Evolutionary conservation across 1,284 basidiomycete species (phyloP), one percentile per base, ranked within the genome.

Genomic region (Ganoderma boninense): DNA sequence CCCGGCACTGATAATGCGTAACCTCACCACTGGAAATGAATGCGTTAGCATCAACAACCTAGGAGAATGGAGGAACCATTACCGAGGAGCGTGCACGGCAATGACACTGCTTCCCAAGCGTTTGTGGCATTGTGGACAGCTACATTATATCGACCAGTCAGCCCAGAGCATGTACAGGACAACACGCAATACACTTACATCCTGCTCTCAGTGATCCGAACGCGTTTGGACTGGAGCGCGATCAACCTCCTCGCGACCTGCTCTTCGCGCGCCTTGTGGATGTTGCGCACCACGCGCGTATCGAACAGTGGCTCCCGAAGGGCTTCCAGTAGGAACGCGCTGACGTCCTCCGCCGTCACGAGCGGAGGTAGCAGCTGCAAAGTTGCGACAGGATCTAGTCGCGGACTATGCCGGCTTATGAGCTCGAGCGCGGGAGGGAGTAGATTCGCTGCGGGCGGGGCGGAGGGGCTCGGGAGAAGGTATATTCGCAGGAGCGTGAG

Each of bases 121-220:
- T 78, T 99, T 99, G 79, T 97, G 94, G 80, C 97, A 99, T 78
- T 96, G 93, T 0, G 96, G 96, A 78, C 98, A 99, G 81, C 96
- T 67, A 46, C 23, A 14, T 54, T 60, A 52, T 54, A 18, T 35
- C 62, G 46, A n/a, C 63, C 18, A 57, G 43, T 69, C 43, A 71
- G 29, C 13, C 40, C 14, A 64, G 23, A n/a, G 38, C 16, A 40
- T 40, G 7, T 5, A 32, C 42, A 7, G 11, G 18, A 23, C 32
- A 20, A 23, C n/a, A 46, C n/a, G 20, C 18, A 29, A 63, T 44
- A 52, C 70, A 42, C 89, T 78, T 75, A 98, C 95, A 98, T 95
- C 74, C 97, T 87, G 79, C 90, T 93, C 79, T 99, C 97, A 0
- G 92, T 94, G 56, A 99, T 91, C 76, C 94, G 94, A n/a, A 99